These are phyloP conservation scores for Auriscalpium vulgare DNA, from an alignment of 768 basidiomycete genomes.

Conservation along the genomic window DNA sequence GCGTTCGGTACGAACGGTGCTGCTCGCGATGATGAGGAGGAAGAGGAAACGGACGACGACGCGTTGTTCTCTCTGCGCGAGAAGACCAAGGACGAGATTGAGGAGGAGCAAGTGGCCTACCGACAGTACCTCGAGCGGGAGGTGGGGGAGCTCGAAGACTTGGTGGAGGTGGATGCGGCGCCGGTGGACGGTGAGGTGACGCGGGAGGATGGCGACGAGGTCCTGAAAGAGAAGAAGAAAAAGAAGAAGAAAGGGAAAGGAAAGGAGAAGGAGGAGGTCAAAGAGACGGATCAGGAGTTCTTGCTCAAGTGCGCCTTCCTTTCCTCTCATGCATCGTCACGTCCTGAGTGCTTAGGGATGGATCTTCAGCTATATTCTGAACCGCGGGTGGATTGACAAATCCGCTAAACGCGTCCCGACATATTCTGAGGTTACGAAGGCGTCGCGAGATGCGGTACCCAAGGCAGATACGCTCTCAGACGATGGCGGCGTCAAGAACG, in stretches of 20 bases:
- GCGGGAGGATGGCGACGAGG: slow-evolving; percentile 22
- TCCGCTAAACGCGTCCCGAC: slow-evolving; percentile 70
- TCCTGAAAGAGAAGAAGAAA: slow-evolving; percentile 19
- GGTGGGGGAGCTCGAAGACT: slow-evolving; percentile 64
- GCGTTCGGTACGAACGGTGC: slow-evolving; percentile 57
- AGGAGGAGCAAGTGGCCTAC: slow-evolving; percentile 82
- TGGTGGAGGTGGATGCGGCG: slow-evolving; percentile 50
- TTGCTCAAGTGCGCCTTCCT: slow-evolving; percentile 66
- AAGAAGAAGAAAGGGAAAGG: slow-evolving; percentile 25
- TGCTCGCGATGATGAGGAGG: slow-evolving; percentile 18
- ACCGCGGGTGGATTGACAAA: slow-evolving; percentile 95
- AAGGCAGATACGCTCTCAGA: slow-evolving; percentile 16
- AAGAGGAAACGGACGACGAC: slow-evolving; percentile 45
- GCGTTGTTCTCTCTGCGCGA: slow-evolving; percentile 68
- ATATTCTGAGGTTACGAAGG: slow-evolving; percentile 64
- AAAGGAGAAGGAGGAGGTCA: slow-evolving; percentile 32
- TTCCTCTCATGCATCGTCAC: not conserved
- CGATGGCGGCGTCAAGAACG: slow-evolving; percentile 5
- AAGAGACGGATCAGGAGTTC: slow-evolving; percentile 78
- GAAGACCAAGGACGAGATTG: slow-evolving; percentile 69
- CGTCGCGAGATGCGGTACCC: slow-evolving; percentile 21
- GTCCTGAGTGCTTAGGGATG: not conserved
- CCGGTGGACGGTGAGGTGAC: slow-evolving; percentile 15
- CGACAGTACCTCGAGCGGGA: slow-evolving; percentile 71
- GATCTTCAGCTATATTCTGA: slow-evolving; percentile 77